phyloP scores from a whole-genome alignment of 192 early-diverging fungal species.

The Podila epigama region DNA sequence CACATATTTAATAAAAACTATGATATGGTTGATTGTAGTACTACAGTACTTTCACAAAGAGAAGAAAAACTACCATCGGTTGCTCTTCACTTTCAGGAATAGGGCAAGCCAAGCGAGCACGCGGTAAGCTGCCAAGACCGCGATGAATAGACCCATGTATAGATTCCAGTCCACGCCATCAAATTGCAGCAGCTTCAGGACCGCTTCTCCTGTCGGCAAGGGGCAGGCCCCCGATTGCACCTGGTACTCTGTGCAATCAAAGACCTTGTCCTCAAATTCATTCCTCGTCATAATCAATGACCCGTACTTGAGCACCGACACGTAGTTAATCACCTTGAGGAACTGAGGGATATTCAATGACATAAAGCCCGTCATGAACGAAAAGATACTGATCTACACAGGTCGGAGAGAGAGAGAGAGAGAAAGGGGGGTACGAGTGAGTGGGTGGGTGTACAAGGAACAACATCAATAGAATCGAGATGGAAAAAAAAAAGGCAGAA shows the following conservation, averaged over 20 bases:
- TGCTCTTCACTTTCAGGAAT: slow-evolving; percentile 29
- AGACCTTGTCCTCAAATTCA: slow-evolving; percentile 29
- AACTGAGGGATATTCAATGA: slow-evolving; percentile 36
- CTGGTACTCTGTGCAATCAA: slow-evolving; percentile 33
- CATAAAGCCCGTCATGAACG: slow-evolving; percentile 50
- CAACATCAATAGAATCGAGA: not conserved
- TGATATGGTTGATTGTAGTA: no score
- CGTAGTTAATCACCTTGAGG: slow-evolving; percentile 29
- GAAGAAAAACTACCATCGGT: slow-evolving; percentile 23
- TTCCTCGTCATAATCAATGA: slow-evolving; percentile 30
- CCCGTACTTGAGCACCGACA: slow-evolving; percentile 46
- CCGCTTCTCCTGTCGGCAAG: slow-evolving; percentile 20
- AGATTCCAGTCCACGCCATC: slow-evolving; percentile 31
- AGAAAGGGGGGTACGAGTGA: not conserved
- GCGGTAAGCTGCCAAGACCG: slow-evolving; percentile 25
- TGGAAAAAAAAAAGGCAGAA: not conserved
- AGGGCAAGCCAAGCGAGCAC: slow-evolving; percentile 22
- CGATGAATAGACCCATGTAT: slow-evolving; percentile 40
- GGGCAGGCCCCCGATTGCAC: slow-evolving; percentile 18
- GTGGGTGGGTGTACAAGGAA: not conserved
- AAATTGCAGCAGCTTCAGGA: slow-evolving; percentile 10
- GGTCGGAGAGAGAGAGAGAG: not conserved
- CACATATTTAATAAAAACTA: no score
- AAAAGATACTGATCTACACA: slow-evolving; percentile 43
- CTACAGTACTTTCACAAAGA: no score